Percentiles rank a stretch among this genome's conserved stretches.
phyloP scores from a whole-genome alignment of 805 yeast genomes.

The Wickerhamiella azyma region DNA sequence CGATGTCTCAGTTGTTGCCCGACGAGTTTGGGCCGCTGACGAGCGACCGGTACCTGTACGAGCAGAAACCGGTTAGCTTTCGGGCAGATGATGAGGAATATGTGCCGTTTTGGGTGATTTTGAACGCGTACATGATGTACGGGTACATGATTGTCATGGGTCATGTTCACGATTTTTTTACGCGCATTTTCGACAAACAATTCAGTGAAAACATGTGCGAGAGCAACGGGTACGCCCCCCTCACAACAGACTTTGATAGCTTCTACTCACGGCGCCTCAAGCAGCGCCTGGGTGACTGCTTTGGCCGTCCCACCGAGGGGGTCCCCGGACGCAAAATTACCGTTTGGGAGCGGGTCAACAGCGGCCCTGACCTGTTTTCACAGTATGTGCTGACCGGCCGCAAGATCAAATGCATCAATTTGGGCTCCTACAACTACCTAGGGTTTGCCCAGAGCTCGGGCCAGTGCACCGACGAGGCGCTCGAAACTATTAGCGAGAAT shows the following conservation, averaged over 20 bases:
- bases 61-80: slow-evolving; percentile 35
- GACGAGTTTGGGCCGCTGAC: slow-evolving; percentile 64
- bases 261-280: slow-evolving; percentile 89
- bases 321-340: slow-evolving; percentile 89
- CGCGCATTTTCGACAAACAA: slow-evolving; percentile 55
- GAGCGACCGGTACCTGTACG: slow-evolving; percentile 49
- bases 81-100: slow-evolving; percentile 53
- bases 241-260: slow-evolving; percentile 85
- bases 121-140: slow-evolving; percentile 77
- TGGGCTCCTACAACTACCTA: slow-evolving; percentile 82
- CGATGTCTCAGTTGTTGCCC: slow-evolving; percentile 7
- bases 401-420: slow-evolving; percentile 63
- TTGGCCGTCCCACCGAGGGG: slow-evolving; percentile 90
- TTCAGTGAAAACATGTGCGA: slow-evolving; percentile 55
- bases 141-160: slow-evolving; percentile 77
- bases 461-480: slow-evolving; percentile 68
- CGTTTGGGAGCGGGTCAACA: slow-evolving; percentile 63
- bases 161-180: slow-evolving; percentile 79
- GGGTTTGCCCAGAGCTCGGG: slow-evolving; percentile 97
- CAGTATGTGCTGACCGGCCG: slow-evolving; percentile 65
- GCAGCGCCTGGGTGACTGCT: slow-evolving; percentile 83
- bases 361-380: slow-evolving; percentile 33
- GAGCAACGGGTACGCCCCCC: slow-evolving; percentile 85
- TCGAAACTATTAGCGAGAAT: slow-evolving; percentile 45
- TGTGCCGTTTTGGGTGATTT: slow-evolving; percentile 68